Conservation (phyloP, 495 filamentous ascomycete species). For the Darksidea phi region DNA sequence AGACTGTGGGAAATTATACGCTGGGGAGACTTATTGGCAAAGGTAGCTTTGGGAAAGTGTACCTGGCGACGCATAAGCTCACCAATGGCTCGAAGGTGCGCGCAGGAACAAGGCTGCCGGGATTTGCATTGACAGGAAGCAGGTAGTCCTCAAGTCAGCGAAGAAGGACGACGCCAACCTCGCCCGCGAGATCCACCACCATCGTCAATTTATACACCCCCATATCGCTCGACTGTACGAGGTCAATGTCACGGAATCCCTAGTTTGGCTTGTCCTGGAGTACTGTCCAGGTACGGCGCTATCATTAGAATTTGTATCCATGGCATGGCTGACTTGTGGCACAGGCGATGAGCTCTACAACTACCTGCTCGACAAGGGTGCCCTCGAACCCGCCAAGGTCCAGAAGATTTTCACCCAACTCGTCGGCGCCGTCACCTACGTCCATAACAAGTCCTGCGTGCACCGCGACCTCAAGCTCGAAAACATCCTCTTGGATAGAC, state of each 20-base stretch:
- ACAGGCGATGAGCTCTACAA: constrained; percentile 96
- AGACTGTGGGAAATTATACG: constrained; percentile 90
- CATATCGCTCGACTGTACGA: constrained; percentile 97
- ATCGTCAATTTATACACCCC: constrained; percentile 95
- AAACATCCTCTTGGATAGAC: constrained; percentile 94
- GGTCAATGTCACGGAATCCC: constrained; percentile 88
- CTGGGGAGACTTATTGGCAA: constrained; percentile 91
- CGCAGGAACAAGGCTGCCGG: constrained; percentile 25
- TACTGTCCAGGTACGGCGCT: constrained; percentile 81
- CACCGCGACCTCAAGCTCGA: constrained; percentile 96
- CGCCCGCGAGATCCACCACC: constrained; percentile 95
- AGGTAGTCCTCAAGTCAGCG: constrained; percentile 97
- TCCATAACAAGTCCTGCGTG: constrained; percentile 92
- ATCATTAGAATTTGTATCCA: background rate
- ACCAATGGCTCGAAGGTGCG: constrained; percentile 95
- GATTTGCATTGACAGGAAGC: constrained; percentile 17
- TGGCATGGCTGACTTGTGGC: constrained; percentile 5
- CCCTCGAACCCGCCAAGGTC: constrained; percentile 80
- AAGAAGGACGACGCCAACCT: constrained; percentile 95
- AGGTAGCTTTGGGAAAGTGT: constrained; percentile 97
- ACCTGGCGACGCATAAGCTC: constrained; percentile 93
- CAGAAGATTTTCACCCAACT: constrained; percentile 95
- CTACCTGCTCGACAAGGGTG: constrained; percentile 83
- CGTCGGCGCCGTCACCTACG: constrained; percentile 91
- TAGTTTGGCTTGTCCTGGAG: constrained; percentile 96